phyloP scores from a whole-genome alignment of 768 basidiomycete genomes.

The Naganishia randhawae region DNA sequence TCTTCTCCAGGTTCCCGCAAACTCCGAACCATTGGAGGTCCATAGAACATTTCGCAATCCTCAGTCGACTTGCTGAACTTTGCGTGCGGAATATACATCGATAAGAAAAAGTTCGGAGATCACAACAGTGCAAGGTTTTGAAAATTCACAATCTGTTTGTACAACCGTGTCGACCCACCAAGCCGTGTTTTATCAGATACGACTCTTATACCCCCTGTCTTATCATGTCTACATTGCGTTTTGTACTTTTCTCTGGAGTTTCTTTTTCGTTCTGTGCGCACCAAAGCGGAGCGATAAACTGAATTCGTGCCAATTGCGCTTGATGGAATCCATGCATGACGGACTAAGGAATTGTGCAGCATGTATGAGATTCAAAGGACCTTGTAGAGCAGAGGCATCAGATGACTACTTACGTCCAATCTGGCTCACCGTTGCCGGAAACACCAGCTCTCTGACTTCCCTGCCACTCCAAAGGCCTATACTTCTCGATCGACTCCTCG shows the following conservation, averaged over 20 bases:
- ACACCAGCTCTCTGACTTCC: conserved; percentile 36
- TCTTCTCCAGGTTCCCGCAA: neutral
- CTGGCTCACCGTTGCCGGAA: conserved; percentile 30
- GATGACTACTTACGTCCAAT: conserved; percentile 46
- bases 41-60: neutral
- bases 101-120: neutral
- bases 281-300: conserved; percentile 44
- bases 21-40: neutral
- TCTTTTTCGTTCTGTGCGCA: conserved; percentile 47
- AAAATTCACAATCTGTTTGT: neutral
- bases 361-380: neutral
- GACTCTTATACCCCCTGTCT: neutral
- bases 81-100: neutral
- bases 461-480: conserved; percentile 49
- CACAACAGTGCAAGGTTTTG: neutral
- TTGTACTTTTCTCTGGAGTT: conserved; percentile 41
- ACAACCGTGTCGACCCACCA: neutral
- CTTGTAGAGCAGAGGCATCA: neutral
- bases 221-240: conserved; percentile 21
- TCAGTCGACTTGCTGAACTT: neutral
- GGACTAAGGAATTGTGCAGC: conserved; percentile 33
- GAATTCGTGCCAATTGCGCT: conserved; percentile 48
- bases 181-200: neutral
- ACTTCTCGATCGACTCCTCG: conserved; percentile 46
- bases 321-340: conserved; percentile 41